Base-by-base conservation (phyloP, 768 basidiomycete genomes). In the Mycena rebaudengoi region DNA sequence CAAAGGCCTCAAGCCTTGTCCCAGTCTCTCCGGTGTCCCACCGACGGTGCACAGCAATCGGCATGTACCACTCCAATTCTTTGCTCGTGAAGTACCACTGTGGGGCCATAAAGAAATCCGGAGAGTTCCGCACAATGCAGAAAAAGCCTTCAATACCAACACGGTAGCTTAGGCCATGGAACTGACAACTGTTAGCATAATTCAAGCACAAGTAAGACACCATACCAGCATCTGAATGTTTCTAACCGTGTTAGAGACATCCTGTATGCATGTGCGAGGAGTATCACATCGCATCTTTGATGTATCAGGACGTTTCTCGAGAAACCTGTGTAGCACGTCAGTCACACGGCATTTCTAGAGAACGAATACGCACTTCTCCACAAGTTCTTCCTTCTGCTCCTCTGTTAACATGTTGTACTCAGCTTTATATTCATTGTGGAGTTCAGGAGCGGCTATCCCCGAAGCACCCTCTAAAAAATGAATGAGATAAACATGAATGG, bases 31-130 rank as follows among this genome's bases (percentile, higher is more conserved):
- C 12, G 1, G 41, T 43, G 21, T 55, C 40, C 54, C 54, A 55
- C 41, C 26, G n/a, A 2, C 16, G 2, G 1, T 32, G 54, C 14
- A 55, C 54, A 1, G 54, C 54, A 3, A 55, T 7, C 13, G 54
- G 54, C 54, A 55, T 55, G 41, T 55, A 55, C 1, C 41, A 29
- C 20, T 55, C 40, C 2, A 55, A 43, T 14, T n/a, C 54, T 14
- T 23, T 3, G n/a, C 21, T 20, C 7, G 54, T 44, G 30, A 55
- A 55, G 13, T 55, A 55, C 54, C 54, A 55, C 13, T 55, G 54
- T 1, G 54, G 54, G 6, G 8, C 25, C 54, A 55, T 55, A 43
- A 32, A 14, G n/a, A 43, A 55, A 55, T 55, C 54, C 4, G 54
- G 4, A 1, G 37, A 30, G 21, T 55, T 55, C 11, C 54, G 54